Conservation (phyloP, 2,329 filamentous ascomycete species). For the Aspergillus hortae region DNA sequence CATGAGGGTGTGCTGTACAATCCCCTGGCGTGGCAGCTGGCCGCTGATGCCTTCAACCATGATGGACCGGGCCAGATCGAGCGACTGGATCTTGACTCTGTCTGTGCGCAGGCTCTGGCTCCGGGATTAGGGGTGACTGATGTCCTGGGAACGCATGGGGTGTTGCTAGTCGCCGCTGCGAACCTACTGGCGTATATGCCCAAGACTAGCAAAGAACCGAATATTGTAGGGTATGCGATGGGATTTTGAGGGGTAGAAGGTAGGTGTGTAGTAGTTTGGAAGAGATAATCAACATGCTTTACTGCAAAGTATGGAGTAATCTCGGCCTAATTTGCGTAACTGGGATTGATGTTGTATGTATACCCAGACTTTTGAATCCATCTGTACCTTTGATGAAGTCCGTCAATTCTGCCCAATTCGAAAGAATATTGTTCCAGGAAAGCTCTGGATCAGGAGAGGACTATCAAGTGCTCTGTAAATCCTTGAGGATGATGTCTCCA, state of each 20-base stretch:
- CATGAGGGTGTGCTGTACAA: constrained; percentile 53
- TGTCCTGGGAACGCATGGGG: constrained; percentile 44
- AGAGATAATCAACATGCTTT: background rate
- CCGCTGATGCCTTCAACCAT: constrained; percentile 49
- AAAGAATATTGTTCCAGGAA: too few relatives aligned
- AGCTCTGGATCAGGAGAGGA: too few relatives aligned
- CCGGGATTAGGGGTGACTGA: constrained; percentile 35
- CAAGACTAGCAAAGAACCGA: constrained; percentile 39
- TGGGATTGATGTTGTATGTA: too few relatives aligned
- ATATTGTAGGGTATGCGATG: constrained; percentile 38
- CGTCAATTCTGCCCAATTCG: too few relatives aligned
- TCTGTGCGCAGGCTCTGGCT: constrained; percentile 36
- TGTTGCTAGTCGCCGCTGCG: constrained; percentile 39
- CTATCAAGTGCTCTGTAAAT: too few relatives aligned
- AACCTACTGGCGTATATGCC: constrained; percentile 31
- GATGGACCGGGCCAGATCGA: constrained; percentile 42
- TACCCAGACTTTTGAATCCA: too few relatives aligned
- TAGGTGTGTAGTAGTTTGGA: background rate
- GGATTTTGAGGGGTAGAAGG: background rate
- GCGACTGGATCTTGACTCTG: constrained; percentile 36
- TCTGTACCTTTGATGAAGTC: too few relatives aligned
- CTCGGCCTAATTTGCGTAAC: too few relatives aligned
- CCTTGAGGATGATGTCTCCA: too few relatives aligned
- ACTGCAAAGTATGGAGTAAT: background rate
- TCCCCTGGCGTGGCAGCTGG: constrained; percentile 39